A percentile compares a stretch with the other conserved stretches of the same genome.
These are phyloP conservation scores for Paraphoma sp. DNA, from an alignment of 2,329 filamentous ascomycete species.

Conservation along the genomic window DNA sequence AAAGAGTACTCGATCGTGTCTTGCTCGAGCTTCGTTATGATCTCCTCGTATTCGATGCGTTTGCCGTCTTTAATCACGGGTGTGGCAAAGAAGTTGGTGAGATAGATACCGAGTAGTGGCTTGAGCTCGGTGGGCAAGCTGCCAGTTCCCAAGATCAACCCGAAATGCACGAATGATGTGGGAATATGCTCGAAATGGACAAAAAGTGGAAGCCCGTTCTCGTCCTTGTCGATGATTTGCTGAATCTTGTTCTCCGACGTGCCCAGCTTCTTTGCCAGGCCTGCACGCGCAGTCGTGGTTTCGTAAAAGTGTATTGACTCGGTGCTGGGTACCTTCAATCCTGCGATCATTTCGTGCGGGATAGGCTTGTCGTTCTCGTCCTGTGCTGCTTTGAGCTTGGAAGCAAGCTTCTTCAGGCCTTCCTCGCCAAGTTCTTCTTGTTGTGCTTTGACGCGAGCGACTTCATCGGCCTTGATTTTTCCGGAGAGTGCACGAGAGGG, in stretches of 20 bases:
- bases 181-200: conserved; percentile 96
- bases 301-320: conserved; percentile 96
- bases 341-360: conserved; percentile 78
- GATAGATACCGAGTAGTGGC: conserved; percentile 83
- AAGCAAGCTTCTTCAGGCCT: conserved; percentile 75
- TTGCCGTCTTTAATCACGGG: conserved; percentile 80
- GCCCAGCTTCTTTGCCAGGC: conserved; percentile 76
- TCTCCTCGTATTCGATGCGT: conserved; percentile 84
- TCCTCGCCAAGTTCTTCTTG: conserved; percentile 81
- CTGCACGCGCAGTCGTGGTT: conserved; percentile 82
- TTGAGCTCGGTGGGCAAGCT: conserved; percentile 81
- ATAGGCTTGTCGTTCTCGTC: conserved; percentile 88
- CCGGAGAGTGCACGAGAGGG: conserved; percentile 81
- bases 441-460: conserved; percentile 77
- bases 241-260: conserved; percentile 73
- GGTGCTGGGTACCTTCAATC: conserved; percentile 81
- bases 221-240: conserved; percentile 73
- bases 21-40: conserved; percentile 87
- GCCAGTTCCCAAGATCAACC: conserved; percentile 79
- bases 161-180: conserved; percentile 89
- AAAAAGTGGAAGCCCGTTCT: conserved; percentile 74
- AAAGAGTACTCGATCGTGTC: conserved; percentile 88
- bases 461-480: conserved; percentile 82
- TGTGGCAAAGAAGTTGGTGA: conserved; percentile 92
- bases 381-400: conserved; percentile 83